Evolutionary conservation across 345 rosid genomes (phyloP), one percentile per base, ranked within the genome.

Genomic region (Eucalyptus polybractea): DNA sequence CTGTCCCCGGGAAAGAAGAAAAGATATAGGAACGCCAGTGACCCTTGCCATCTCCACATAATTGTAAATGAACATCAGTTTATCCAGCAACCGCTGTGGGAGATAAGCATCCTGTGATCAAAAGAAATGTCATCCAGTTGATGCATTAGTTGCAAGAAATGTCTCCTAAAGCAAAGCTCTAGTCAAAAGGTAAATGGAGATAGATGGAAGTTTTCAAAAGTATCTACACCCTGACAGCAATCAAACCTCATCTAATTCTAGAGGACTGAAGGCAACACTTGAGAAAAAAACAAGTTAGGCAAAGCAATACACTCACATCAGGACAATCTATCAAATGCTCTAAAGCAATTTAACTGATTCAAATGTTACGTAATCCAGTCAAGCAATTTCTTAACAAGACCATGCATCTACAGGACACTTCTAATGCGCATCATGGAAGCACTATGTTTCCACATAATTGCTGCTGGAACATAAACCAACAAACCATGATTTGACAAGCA

Each of bases 1-100:
- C 93, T 98, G 99, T 81, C 99, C 99, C 93, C 98, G 96, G 47
- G 99, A 95, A 92, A 98, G 99, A 91, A 98, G 99, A 92, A 95
- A 98, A 86, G 98, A 97, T 65, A 98, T 90, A 25, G 99, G 99
- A 37, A 98, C 99, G n/a, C 99, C 99, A 54, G 99, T 97, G 89
- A 97, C 99, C 93, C 99, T 98, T 89, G 99, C 99, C 99, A 98
- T 98, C 93, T 98, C 99, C 60, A 98, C 97, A 93, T 98, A 97
- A 88, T 97, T 98, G 91, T 97, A 98, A 91, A 98, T 92, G 90
- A 87, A 95, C 99, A 97, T 98, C 91, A 98, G 92, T 91, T 98
- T 97, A 91, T 98, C 99, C 93, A 98, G 89, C 91, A 98, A 97
- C 91, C 99, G 93, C 88, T 98, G 99, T 49, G 99, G 99, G 80